Base-by-base conservation (phyloP, 495 filamentous ascomycete genomes). In the Halenospora varia region DNA sequence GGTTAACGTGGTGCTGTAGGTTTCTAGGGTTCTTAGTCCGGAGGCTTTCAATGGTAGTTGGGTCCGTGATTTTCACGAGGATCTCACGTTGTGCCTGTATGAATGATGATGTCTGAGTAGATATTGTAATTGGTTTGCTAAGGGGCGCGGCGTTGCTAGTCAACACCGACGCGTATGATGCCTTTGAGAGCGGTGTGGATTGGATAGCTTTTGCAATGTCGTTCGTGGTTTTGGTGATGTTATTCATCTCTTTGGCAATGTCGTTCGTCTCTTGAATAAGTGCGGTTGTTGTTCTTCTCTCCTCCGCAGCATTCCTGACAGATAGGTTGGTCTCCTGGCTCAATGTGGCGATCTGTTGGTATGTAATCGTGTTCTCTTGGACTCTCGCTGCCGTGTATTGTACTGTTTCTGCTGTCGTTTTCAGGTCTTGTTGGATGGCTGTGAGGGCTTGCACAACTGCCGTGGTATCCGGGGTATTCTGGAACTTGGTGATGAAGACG, bases 51-150 rank as follows among this genome's bases (percentile, higher is more conserved):
- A 45, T 55, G 24, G 40, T 55, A 23, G 11, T 25, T 19, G 23
- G 29, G 22, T 55, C 22, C 45, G 40, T 55, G 22, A 55, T 55
- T 19, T 55, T 55, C 20, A 55, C 39, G 39, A 53, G 39, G 29
- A 55, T 46, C 52, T 55, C 53, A 55, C 23, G 53, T 48, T 55
- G 41, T 25, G 53, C 53, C 48, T 55, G 25, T 17, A 47, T 55
- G 20, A 55, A 44, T 47, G 41, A 55, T 48, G 22, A 42, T 1
- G 26, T 53, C 29, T n/a, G 40, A 8, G 51, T 53, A 53, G 51
- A 53, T 53, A 53, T 53, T 53, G 26, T 53, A 15, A 53, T 53
- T 53, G 26, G 51, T 41, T 42, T 53, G 26, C 51, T 53, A 53
- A 53, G 25, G 17, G 51, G 51, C 29, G 51, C 26, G 25, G 29